Evolutionary conservation across 2,329 filamentous ascomycete genomes (phyloP).

Genomic region (Madurella fahalii): DNA sequence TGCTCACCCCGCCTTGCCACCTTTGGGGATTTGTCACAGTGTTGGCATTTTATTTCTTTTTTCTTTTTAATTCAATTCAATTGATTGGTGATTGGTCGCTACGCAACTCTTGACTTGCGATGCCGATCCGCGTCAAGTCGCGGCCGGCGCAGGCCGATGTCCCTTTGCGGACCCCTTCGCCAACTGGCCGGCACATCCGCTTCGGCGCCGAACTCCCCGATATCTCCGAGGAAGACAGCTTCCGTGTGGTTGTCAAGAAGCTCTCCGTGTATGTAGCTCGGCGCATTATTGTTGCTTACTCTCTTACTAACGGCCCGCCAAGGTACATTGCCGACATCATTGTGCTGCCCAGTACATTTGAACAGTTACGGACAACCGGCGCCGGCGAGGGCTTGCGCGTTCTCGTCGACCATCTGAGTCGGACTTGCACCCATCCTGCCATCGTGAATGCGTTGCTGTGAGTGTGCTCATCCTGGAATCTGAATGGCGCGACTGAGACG

Average conservation of each 20-base stretch:
- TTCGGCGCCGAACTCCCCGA: slow-evolving; percentile 45
- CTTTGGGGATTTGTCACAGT: too few species aligned
- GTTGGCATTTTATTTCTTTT: not conserved
- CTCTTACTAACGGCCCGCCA: slow-evolving; percentile 17
- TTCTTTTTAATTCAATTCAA: not conserved
- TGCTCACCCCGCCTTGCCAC: too few species aligned
- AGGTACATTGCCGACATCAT: slow-evolving; percentile 59
- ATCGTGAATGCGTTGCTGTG: slow-evolving; percentile 72
- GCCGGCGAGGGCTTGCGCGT: slow-evolving; percentile 54
- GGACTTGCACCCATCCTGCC: slow-evolving; percentile 61
- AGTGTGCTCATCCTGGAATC: slow-evolving; percentile 31
- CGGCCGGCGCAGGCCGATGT: slow-evolving; percentile 29
- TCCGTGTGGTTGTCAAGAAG: slow-evolving; percentile 63
- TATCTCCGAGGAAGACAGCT: slow-evolving; percentile 55
- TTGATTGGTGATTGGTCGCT: not conserved
- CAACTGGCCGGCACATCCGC: slow-evolving; percentile 23
- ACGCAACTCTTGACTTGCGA: slow-evolving; percentile 1
- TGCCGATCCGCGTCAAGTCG: slow-evolving; percentile 41
- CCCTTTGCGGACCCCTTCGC: slow-evolving; percentile 34
- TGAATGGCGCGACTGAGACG: not conserved
- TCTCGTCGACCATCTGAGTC: slow-evolving; percentile 61
- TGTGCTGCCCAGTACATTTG: slow-evolving; percentile 66
- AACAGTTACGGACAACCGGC: slow-evolving; percentile 65
- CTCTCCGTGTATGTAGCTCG: slow-evolving; percentile 51
- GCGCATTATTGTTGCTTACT: not conserved